Evolutionary conservation across 1,139 yeast genomes (phyloP).

Genomic region (Candida dubliniensis): DNA sequence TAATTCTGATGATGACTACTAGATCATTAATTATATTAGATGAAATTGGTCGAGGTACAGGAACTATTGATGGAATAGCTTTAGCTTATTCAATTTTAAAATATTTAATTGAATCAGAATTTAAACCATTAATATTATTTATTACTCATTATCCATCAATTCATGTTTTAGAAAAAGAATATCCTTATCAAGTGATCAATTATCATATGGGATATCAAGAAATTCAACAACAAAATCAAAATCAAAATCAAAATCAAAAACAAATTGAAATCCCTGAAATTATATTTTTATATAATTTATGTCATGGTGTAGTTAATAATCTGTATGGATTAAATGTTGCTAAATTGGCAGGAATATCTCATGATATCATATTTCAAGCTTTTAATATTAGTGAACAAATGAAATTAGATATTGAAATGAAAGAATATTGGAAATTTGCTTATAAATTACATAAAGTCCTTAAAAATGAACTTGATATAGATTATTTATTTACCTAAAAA

Average conservation of each 20-base stretch:
- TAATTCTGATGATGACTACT: constrained; percentile 44
- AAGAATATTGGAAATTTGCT: constrained; percentile 10
- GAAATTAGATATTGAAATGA: constrained; percentile 31
- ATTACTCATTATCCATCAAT: constrained; percentile 88
- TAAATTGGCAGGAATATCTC: constrained; percentile 62
- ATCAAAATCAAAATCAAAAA: too few species aligned
- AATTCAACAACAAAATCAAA: constrained; percentile 22
- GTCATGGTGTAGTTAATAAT: constrained; percentile 57
- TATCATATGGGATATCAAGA: constrained; percentile 77
- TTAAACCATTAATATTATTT: constrained; percentile 63
- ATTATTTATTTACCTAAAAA: constrained; percentile 10
- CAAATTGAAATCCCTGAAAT: constrained; percentile 39
- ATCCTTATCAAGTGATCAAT: constrained; percentile 47
- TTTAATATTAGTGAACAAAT: constrained; percentile 42
- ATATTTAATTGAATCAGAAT: constrained; percentile 50
- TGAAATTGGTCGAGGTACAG: constrained; percentile 87
- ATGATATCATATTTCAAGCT: constrained; percentile 51
- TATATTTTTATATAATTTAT: constrained; percentile 63
- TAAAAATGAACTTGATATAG: constrained; percentile 6
- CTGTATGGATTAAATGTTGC: constrained; percentile 85
- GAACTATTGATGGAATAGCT: constrained; percentile 86
- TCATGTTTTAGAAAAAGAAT: constrained; percentile 48
- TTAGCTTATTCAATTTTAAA: constrained; percentile 77
- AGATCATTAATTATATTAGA: constrained; percentile 70
- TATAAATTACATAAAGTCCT: constrained; percentile 4